These are phyloP conservation scores for Gracilaria domingensis DNA, from an alignment of 23 red algal species.

Conservation along the genomic window DNA sequence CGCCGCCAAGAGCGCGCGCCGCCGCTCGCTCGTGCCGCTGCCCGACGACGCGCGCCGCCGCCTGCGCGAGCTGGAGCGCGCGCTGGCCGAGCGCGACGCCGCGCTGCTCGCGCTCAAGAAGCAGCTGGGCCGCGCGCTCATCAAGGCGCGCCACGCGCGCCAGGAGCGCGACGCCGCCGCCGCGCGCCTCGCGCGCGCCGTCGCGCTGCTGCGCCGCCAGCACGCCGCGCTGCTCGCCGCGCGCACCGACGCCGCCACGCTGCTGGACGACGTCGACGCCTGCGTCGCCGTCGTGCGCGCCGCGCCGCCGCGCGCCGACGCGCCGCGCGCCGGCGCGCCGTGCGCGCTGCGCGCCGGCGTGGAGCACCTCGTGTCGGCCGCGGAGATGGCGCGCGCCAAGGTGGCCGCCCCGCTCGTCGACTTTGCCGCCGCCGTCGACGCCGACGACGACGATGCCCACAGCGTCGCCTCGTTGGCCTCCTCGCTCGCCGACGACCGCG, in stretches of 20 bases:
- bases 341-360: slow-evolving; percentile 1
- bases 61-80: not conserved
- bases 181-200: not conserved
- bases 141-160: slow-evolving; percentile 35
- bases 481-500: slow-evolving; percentile 59
- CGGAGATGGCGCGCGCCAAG: slow-evolving; percentile 31
- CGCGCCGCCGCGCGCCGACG: not conserved
- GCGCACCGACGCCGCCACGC: not conserved
- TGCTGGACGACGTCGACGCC: slow-evolving; percentile 2
- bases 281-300: not conserved
- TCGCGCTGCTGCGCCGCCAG: not conserved
- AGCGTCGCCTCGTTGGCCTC: slow-evolving; percentile 46
- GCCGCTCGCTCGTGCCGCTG: slow-evolving; percentile 41
- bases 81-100: not conserved
- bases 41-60: slow-evolving; percentile 11
- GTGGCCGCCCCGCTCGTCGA: not conserved
- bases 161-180: slow-evolving; percentile 11
- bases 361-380: slow-evolving; percentile 22
- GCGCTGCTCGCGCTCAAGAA: slow-evolving; percentile 46
- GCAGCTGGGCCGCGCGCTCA: slow-evolving; percentile 43
- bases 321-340: not conserved
- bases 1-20: slow-evolving; percentile 6
- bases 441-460: slow-evolving; percentile 32
- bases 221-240: not conserved
- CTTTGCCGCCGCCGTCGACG: not conserved